These are phyloP conservation scores for Galeopsis tetrahit DNA, from an alignment of 257 asterid species.

Conservation along the genomic window DNA sequence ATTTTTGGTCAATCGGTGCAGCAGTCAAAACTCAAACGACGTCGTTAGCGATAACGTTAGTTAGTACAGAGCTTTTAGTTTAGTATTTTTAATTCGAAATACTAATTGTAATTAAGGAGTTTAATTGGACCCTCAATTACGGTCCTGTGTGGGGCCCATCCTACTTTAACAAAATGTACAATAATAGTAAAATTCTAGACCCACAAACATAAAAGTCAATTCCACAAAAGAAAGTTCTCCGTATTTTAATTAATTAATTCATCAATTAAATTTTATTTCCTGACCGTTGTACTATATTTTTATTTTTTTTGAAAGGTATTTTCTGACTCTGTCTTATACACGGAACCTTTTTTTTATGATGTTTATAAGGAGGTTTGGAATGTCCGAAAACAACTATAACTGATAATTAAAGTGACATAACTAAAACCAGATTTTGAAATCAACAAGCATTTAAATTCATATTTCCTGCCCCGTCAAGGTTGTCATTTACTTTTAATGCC, in stretches of 20 bases:
- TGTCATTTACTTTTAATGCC: too few species aligned
- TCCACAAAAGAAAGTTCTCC: not conserved
- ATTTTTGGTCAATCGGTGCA: not conserved
- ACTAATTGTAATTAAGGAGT: not conserved
- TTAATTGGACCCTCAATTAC: not conserved
- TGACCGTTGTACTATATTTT: not conserved
- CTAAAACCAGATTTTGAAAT: too few species aligned
- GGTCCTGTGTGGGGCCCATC: not conserved
- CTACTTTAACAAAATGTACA: not conserved
- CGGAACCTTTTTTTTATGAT: not conserved
- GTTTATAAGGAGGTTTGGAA: not conserved
- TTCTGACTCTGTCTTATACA: not conserved
- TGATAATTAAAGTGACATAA: not conserved
- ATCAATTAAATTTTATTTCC: not conserved
- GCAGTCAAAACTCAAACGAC: not conserved
- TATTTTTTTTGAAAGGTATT: not conserved
- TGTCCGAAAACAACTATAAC: not conserved
- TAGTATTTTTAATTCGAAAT: too few species aligned
- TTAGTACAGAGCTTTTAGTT: too few species aligned
- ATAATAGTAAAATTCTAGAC: not conserved
- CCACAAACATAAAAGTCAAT: not conserved
- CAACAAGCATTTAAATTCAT: not conserved
- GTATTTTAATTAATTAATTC: not conserved
- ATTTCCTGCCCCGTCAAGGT: too few species aligned
- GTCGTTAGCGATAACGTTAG: not conserved